Base-by-base conservation (phyloP, 2,329 filamentous ascomycete species). In the Aspergillus alliaceus region DNA sequence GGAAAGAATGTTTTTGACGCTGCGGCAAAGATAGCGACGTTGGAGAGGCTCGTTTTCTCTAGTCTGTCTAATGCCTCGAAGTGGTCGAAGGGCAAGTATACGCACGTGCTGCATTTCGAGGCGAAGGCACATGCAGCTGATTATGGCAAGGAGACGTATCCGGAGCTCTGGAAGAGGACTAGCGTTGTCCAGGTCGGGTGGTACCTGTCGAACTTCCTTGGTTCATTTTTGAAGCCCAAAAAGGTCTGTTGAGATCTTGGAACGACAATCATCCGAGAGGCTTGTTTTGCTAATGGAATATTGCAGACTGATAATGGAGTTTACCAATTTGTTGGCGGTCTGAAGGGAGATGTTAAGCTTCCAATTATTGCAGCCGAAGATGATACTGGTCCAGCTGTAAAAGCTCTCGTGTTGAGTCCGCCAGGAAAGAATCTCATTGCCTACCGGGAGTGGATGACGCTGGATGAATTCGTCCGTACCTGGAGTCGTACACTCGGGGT, bases 11-110 rank as follows among this genome's bases (percentile, higher is more conserved):
- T 75, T 6, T 69, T 72, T 2, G 72, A 77, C 53, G 73, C 70
- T 2, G 76, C 74, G 1, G 68, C 72, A 0, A 63, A 64, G 4
- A 53, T 76, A 1, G 50, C 58, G 0, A 67, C 61, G 0, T 57
- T 80, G 2, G 70, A 79, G 34, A 63, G 72, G 4, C 71, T 80
- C 15, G 58, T 81, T 3, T 58, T 77, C 2, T 79, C 76, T 4
- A 69, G 69, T 0, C 58, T 80, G 0, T 67, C 70, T 1, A 64
- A 77, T 60, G 67, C 69, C 1, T 66, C 60, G 7, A 75, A 72
- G 56, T 72, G 68, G 66, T 76, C 72, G n/a, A 64, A 63, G 9
- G 78, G 78, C 0, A 77, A 77, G 58, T 79, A 79, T 54, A 72
- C 54, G 2, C 64, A 68, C 14, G 73, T 78, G 0, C 73, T 74